Percentiles rank a stretch among this genome's conserved stretches.
Conservation (phyloP, 768 basidiomycete genomes). For the Pleurotus eryngii region DNA sequence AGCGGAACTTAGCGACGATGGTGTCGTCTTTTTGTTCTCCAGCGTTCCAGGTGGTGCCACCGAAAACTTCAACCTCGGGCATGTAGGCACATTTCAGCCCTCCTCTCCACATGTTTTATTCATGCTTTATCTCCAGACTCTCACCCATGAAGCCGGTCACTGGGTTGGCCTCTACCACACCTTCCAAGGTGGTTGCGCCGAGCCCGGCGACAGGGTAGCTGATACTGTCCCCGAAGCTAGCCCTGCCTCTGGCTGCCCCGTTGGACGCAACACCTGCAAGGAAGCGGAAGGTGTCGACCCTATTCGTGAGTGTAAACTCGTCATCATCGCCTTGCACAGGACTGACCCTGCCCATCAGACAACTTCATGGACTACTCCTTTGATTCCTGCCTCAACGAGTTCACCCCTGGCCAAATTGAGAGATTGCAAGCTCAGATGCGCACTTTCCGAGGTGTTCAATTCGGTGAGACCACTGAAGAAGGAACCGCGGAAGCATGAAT, state of each 20-base stretch:
- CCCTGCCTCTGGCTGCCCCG: conserved; percentile 39
- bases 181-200: conserved; percentile 48
- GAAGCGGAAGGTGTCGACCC: conserved; percentile 36
- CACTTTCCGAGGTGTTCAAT: conserved; percentile 38
- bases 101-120: conserved; percentile 13
- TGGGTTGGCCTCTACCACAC: conserved; percentile 61
- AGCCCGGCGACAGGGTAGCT: conserved; percentile 38
- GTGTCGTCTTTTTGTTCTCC: conserved; percentile 41
- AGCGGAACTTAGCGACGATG: conserved; percentile 42
- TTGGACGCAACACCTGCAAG: conserved; percentile 10
- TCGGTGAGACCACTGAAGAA: neutral
- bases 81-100: conserved; percentile 18
- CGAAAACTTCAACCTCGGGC: conserved; percentile 39
- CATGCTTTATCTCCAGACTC: conserved; percentile 27
- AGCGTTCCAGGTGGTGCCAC: conserved; percentile 42
- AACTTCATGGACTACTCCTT: conserved; percentile 18
- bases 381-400: conserved; percentile 48
- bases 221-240: conserved; percentile 48
- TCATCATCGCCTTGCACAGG: neutral
- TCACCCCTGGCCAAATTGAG: conserved; percentile 42
- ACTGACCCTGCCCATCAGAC: neutral
- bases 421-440: conserved; percentile 39
- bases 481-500: neutral
- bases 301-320: conserved; percentile 31
- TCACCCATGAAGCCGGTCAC: conserved; percentile 61